These are phyloP conservation scores for Venturia oleaginea DNA, from an alignment of 2,329 filamentous ascomycete species.

Conservation along the genomic window DNA sequence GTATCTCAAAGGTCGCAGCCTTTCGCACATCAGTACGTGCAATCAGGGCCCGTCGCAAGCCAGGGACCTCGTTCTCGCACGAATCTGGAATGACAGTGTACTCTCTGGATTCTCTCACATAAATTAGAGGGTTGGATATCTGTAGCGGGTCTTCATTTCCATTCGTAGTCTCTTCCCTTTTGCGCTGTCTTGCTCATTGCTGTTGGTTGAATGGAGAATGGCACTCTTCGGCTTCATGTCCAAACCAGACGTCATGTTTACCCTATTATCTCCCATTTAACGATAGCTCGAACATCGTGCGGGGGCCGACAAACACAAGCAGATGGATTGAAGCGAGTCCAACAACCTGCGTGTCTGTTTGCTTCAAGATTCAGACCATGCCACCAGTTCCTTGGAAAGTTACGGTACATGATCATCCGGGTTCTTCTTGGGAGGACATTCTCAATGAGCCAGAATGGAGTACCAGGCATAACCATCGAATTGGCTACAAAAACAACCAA, in stretches of 20 bases:
- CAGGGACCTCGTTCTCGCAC: no score
- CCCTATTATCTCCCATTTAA: neutral
- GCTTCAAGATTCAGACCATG: neutral
- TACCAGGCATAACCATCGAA: slow-evolving; percentile 28
- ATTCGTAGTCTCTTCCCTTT: neutral
- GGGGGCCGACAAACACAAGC: neutral
- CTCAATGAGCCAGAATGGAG: slow-evolving; percentile 36
- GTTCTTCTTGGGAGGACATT: slow-evolving; percentile 33
- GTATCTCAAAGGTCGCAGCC: no score
- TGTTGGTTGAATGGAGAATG: neutral
- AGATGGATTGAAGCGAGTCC: neutral
- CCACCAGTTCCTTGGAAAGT: neutral
- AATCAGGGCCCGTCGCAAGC: no score
- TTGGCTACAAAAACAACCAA: slow-evolving; percentile 31
- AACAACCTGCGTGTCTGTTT: neutral
- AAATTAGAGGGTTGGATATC: no score
- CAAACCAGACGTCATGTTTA: neutral
- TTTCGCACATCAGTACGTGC: no score
- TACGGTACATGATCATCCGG: slow-evolving; percentile 27
- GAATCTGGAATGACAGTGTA: no score
- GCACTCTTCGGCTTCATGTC: neutral
- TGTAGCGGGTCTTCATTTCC: no score
- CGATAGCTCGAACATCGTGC: neutral
- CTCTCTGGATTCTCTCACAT: no score
- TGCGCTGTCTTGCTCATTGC: neutral